phyloP scores from a whole-genome alignment of 2,329 filamentous ascomycete genomes.

The Fusarium humuli region DNA sequence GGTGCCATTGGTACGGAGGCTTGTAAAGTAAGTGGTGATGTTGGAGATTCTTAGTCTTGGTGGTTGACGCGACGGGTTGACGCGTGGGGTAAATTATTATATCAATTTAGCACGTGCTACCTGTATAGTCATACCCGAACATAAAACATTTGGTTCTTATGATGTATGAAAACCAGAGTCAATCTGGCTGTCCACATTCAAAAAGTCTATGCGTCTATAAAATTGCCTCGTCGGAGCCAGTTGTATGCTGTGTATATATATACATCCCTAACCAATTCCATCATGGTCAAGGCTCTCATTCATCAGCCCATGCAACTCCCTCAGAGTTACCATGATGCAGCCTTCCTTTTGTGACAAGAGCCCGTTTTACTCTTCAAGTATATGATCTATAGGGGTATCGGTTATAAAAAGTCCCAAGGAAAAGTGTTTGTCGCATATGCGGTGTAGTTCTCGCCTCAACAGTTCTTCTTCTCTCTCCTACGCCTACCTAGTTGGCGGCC shows the following conservation, averaged over 20 bases:
- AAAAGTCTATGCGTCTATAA: constrained; percentile 29
- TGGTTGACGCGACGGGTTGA: constrained; percentile 40
- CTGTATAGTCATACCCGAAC: not conserved
- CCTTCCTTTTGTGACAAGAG: constrained; percentile 3
- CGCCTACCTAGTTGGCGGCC: constrained; percentile 61
- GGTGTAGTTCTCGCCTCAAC: not conserved
- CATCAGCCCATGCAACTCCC: constrained; percentile 16
- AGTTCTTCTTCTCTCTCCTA: not conserved
- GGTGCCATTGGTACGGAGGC: constrained; percentile 34
- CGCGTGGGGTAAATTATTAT: constrained; percentile 36
- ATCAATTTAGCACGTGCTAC: constrained; percentile 29
- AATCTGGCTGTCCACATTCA: constrained; percentile 5
- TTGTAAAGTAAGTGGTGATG: not conserved
- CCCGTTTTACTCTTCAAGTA: constrained; percentile 22
- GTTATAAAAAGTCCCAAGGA: constrained; percentile 33
- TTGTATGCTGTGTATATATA: constrained; percentile 11
- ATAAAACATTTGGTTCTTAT: not conserved
- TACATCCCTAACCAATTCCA: constrained; percentile 8
- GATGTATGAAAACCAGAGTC: not conserved
- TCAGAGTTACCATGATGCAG: constrained; percentile 12
- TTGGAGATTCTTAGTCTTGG: constrained; percentile 17
- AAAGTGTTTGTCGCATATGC: constrained; percentile 32
- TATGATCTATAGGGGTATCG: constrained; percentile 47
- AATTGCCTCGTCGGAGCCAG: constrained; percentile 33
- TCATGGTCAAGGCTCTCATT: constrained; percentile 15